Percentiles rank a stretch among this genome's conserved stretches.
phyloP scores from a whole-genome alignment of 1,139 yeast genomes.

The Diutina neorugosa region DNA sequence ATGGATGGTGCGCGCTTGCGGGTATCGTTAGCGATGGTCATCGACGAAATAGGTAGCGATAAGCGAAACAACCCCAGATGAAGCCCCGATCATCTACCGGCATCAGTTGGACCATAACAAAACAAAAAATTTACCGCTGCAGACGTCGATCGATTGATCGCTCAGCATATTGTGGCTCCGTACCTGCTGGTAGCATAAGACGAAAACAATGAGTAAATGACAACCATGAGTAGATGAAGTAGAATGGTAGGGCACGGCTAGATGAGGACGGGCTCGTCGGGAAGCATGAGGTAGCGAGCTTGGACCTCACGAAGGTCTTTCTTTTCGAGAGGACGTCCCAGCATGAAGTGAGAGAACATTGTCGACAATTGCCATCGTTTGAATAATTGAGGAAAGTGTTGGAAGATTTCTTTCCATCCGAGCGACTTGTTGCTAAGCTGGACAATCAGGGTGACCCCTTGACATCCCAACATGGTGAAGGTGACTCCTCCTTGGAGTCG shows the following conservation, averaged over 20 bases:
- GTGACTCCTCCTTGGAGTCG: constrained; percentile 85
- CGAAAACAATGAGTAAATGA: too few relatives aligned
- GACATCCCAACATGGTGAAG: constrained; percentile 19
- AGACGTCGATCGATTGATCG: neutral
- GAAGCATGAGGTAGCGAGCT: neutral
- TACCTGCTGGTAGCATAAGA: too few relatives aligned
- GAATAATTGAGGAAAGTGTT: constrained; percentile 17
- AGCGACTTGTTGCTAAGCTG: constrained; percentile 27
- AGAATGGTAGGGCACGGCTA: neutral
- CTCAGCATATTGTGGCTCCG: neutral
- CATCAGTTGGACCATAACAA: too few relatives aligned
- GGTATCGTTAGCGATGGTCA: neutral
- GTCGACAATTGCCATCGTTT: constrained; percentile 4
- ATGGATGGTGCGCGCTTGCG: neutral
- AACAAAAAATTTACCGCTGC: too few relatives aligned
- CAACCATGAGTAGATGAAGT: neutral
- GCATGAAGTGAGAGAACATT: neutral
- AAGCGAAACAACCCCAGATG: too few relatives aligned
- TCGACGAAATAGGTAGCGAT: neutral
- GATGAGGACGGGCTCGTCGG: neutral
- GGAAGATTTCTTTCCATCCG: constrained; percentile 25
- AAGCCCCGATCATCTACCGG: too few relatives aligned
- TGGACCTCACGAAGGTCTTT: neutral
- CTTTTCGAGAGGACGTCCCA: neutral
- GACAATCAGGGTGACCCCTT: constrained; percentile 15